phyloP scores from a whole-genome alignment of 2,329 filamentous ascomycete species.

The Gaeumannomyces sp. region DNA sequence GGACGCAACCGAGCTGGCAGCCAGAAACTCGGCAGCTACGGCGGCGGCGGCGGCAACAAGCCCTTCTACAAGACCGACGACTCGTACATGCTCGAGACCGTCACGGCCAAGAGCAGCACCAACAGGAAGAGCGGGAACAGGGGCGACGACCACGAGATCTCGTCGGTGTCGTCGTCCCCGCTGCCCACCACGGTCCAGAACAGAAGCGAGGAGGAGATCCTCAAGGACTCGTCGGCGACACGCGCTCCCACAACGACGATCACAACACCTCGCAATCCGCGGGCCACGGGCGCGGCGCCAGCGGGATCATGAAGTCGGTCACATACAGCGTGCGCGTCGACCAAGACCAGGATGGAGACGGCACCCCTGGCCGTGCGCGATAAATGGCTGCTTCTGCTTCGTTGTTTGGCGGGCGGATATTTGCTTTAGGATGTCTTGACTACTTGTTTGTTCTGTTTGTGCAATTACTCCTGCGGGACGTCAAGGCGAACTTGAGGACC shows the following conservation, averaged over 20 bases:
- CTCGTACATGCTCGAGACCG: slow-evolving; percentile 18
- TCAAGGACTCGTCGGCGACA: slow-evolving; percentile 15
- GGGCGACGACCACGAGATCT: background rate
- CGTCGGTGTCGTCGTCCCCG: slow-evolving; percentile 10
- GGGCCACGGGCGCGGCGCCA: background rate
- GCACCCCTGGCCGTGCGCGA: background rate
- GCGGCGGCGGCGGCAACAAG: slow-evolving; percentile 19
- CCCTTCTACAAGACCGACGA: slow-evolving; percentile 6
- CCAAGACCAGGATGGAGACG: slow-evolving; percentile 15
- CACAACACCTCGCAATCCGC: slow-evolving; percentile 12
- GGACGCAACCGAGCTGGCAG: slow-evolving; percentile 23
- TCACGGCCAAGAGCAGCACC: slow-evolving; percentile 17
- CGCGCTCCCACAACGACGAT: slow-evolving; percentile 16
- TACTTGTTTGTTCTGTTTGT: background rate
- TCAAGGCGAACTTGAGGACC: background rate
- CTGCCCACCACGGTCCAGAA: background rate
- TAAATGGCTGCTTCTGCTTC: background rate
- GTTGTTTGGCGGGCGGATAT: background rate
- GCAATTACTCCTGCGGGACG: background rate
- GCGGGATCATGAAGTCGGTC: slow-evolving; percentile 33
- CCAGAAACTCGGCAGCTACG: slow-evolving; percentile 34
- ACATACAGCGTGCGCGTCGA: slow-evolving; percentile 35
- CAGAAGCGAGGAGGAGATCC: slow-evolving; percentile 33
- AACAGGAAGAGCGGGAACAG: background rate
- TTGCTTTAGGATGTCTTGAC: background rate